Conservation (phyloP, 164 flowering plant genomes). For the Taxillus chinensis region DNA sequence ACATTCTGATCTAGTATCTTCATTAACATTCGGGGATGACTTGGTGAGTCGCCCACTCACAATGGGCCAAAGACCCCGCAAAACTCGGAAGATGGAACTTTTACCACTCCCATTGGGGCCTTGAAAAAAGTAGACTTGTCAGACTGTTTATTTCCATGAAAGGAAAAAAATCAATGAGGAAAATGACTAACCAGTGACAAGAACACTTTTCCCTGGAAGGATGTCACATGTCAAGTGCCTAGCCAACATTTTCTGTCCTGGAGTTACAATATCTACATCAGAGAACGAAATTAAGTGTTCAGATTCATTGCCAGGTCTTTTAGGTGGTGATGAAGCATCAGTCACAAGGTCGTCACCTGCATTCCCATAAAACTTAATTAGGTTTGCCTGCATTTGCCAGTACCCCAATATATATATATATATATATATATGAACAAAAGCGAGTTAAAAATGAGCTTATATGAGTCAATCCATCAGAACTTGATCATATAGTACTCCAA, state of each 20-base stretch:
- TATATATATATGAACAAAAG: neutral
- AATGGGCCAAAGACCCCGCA: slow-evolving; percentile 91
- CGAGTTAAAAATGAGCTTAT: too few species aligned
- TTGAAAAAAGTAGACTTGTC: slow-evolving; percentile 17
- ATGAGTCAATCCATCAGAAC: too few species aligned
- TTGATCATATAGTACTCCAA: too few species aligned
- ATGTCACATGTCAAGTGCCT: slow-evolving; percentile 67
- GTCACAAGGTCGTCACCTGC: slow-evolving; percentile 22
- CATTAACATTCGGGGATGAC: slow-evolving; percentile 37
- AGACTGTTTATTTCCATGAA: slow-evolving; percentile 4
- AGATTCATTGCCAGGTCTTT: slow-evolving; percentile 13
- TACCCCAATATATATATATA: neutral
- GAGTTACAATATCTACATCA: slow-evolving; percentile 82
- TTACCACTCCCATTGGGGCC: slow-evolving; percentile 99
- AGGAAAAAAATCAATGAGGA: neutral
- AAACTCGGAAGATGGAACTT: slow-evolving; percentile 94
- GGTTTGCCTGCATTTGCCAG: neutral
- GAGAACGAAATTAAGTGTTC: slow-evolving; percentile 63
- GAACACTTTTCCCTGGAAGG: slow-evolving; percentile 68
- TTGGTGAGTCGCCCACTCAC: slow-evolving; percentile 58
- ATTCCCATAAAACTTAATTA: slow-evolving; percentile 8
- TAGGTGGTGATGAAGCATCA: slow-evolving; percentile 9
- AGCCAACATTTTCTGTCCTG: slow-evolving; percentile 81
- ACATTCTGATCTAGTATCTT: slow-evolving; percentile 34
- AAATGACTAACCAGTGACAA: slow-evolving; percentile 73